Evolutionary conservation across 2,329 filamentous ascomycete genomes (phyloP), one percentile per base, ranked within the genome.

Genomic region (Trichophyton simii): DNA sequence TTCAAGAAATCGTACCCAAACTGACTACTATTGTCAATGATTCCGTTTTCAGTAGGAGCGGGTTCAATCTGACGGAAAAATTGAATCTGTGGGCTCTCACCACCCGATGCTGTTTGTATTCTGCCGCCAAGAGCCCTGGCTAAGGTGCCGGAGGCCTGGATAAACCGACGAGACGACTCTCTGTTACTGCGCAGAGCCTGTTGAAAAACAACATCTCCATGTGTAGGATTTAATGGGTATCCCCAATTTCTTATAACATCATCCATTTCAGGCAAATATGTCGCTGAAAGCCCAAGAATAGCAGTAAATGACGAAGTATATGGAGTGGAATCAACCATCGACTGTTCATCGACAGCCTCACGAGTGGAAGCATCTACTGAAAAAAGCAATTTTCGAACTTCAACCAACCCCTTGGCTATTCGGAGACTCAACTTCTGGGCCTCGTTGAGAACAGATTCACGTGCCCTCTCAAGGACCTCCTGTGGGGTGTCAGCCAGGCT

Each of bases 1-100:
- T 83, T 84, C 28, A 86, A 66, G 65, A 87, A 86, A 65, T 86
- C 83, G 66, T 85, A 85, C n/a, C 77, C 77, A 67, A 86, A 86
- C 13, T 79, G 78, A 52, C 82, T 77, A 20, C 76, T 72, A 6
- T 66, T 65, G 11, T 75, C 67, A 20, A 76, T 67, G 38, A 68
- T 59, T 61, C 69, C 67, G 65, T 78, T 69, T 68, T 81, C 75
- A 22, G 74, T 71, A 55, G 76, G 71, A 0, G 80, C 77, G 18
- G 77, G 77, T 48, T 71, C 71, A 28, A 84, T 79, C 20, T 75
- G 72, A n/a, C 74, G 69, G 65, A 83, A 83, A 54, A 73, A 68
- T n/a, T 73, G 69, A 25, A 77, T 67, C 8, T 75, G 72, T 22
- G 74, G 68, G 48, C 71, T 71, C 22, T 72, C 68, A 64, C 71